phyloP scores from a whole-genome alignment of 2,329 filamentous ascomycete species.

The Botryosphaeria agaves region DNA sequence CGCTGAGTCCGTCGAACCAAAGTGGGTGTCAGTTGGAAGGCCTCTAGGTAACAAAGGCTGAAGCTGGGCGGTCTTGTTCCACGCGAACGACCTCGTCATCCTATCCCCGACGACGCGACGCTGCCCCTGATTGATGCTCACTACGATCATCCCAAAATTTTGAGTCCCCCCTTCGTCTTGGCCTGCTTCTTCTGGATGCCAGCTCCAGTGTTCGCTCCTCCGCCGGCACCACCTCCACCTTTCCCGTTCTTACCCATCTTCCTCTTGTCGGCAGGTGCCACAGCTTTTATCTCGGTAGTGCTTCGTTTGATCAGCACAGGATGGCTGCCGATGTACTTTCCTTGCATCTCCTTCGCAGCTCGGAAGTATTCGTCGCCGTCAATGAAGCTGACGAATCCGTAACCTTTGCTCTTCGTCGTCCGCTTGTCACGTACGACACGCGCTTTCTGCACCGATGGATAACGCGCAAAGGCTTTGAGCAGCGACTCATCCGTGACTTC shows the following conservation, averaged over 20 bases:
- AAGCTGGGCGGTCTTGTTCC: too few relatives aligned
- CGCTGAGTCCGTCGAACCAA: too few relatives aligned
- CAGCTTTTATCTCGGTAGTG: slow-evolving; percentile 77
- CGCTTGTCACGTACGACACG: slow-evolving; percentile 90
- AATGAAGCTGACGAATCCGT: slow-evolving; percentile 89
- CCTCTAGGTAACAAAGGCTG: too few relatives aligned
- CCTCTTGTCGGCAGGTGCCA: slow-evolving; percentile 33
- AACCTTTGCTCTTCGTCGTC: slow-evolving; percentile 90
- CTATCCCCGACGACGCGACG: too few relatives aligned
- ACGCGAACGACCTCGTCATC: too few relatives aligned
- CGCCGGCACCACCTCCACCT: slow-evolving; percentile 15
- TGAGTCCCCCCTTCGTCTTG: slow-evolving; percentile 21
- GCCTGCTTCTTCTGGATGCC: slow-evolving; percentile 19
- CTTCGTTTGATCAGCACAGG: slow-evolving; percentile 76
- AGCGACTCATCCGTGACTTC: slow-evolving; percentile 95
- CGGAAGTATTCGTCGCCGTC: slow-evolving; percentile 94
- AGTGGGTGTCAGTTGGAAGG: too few relatives aligned
- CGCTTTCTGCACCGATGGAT: slow-evolving; percentile 77
- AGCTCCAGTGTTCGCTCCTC: slow-evolving; percentile 19
- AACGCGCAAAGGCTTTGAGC: slow-evolving; percentile 81
- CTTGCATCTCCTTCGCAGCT: slow-evolving; percentile 94
- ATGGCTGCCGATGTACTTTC: slow-evolving; percentile 89
- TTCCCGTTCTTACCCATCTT: slow-evolving; percentile 29
- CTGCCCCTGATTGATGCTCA: too few relatives aligned
- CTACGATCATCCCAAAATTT: slow-evolving; percentile 17